These are phyloP conservation scores for Scheffersomyces stambukii DNA, from an alignment of 1,139 yeast genomes.

Conservation along the genomic window DNA sequence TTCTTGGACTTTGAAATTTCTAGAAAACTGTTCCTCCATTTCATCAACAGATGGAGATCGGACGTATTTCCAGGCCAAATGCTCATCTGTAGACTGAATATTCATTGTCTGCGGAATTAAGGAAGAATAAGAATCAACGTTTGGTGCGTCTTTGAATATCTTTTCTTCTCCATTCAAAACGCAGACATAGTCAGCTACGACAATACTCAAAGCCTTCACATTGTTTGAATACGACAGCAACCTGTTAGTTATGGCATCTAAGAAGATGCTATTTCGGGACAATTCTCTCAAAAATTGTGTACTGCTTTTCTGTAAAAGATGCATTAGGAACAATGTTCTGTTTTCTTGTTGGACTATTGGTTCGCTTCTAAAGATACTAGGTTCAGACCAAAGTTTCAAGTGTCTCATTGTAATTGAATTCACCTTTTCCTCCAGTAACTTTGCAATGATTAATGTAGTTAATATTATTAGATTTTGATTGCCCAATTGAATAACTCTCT, in stretches of 20 bases:
- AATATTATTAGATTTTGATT: conserved; percentile 7
- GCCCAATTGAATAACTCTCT: conserved; percentile 6
- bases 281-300: conserved; percentile 14
- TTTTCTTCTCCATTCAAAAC: conserved; percentile 23
- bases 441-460: conserved; percentile 8
- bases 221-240: conserved; percentile 40
- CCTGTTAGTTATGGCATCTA: conserved; percentile 41
- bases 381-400: conserved; percentile 30
- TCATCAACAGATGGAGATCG: conserved; percentile 2
- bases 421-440: conserved; percentile 4
- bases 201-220: conserved; percentile 41
- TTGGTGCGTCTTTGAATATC: conserved; percentile 35
- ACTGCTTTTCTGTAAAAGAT: conserved; percentile 20
- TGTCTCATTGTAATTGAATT: conserved; percentile 10
- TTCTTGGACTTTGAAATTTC: too few relatives aligned
- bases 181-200: conserved; percentile 45
- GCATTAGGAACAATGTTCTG: conserved; percentile 30
- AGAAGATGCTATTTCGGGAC: conserved; percentile 24
- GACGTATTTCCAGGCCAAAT: conserved; percentile 3
- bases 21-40: conserved; percentile 1
- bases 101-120: conserved; percentile 5
- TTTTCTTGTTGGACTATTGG: conserved; percentile 31
- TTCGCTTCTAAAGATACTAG: conserved; percentile 22
- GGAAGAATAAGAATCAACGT: conserved; percentile 6
- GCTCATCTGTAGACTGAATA: neutral